Evolutionary conservation across 305 asterid species (phyloP).

Genomic region (Solanum hybrid): DNA sequence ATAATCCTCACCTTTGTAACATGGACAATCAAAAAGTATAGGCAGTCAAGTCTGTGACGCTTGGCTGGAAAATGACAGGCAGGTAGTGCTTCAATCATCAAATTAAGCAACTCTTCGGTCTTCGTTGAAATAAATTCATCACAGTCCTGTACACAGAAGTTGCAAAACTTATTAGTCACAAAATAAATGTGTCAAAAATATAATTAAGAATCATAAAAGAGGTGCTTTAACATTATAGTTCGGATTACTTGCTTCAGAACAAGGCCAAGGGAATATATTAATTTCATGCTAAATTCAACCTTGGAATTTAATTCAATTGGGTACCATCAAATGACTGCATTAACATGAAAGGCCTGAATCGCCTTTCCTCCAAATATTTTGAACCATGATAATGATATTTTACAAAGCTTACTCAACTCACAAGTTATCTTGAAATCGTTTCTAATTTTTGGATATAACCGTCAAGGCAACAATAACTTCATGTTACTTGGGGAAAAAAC

Average conservation of each 20-base stretch:
- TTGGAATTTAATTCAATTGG: not conserved
- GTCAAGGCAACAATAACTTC: not conserved
- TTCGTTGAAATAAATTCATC: constrained; percentile 55
- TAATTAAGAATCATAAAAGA: constrained; percentile 3
- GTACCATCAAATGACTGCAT: not conserved
- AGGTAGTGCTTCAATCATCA: constrained; percentile 85
- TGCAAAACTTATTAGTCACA: constrained; percentile 4
- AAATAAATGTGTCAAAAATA: not conserved
- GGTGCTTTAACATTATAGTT: not conserved
- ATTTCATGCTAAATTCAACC: not conserved
- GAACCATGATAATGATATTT: not conserved
- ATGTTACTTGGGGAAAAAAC: not conserved
- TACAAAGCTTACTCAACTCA: constrained; percentile 2
- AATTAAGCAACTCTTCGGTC: constrained; percentile 49
- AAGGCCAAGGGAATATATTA: not conserved
- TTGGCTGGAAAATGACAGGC: constrained; percentile 89
- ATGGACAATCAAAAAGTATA: constrained; percentile 66
- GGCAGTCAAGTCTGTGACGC: constrained; percentile 82
- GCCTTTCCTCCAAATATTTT: not conserved
- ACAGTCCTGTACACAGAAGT: constrained; percentile 34
- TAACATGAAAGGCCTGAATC: not conserved
- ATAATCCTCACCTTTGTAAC: constrained; percentile 46
- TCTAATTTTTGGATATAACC: not conserved
- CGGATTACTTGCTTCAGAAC: not conserved
- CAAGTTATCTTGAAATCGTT: not conserved